These are phyloP conservation scores for Scheffersomyces illinoinensis DNA, from an alignment of 1,139 yeast species.

Conservation along the genomic window DNA sequence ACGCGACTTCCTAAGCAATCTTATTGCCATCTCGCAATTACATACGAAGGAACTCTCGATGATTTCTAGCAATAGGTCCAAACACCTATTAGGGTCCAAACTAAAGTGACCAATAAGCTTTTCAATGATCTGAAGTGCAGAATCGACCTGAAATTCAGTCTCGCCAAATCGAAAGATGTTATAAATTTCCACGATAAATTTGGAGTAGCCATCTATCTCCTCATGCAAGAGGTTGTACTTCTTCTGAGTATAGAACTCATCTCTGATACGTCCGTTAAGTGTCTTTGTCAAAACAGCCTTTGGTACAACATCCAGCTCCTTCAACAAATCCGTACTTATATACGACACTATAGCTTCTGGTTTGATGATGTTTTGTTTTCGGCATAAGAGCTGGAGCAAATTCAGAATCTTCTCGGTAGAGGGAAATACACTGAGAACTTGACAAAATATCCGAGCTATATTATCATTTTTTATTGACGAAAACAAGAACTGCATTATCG, in stretches of 20 bases:
- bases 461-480: slow-evolving; percentile 33
- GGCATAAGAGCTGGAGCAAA: slow-evolving; percentile 27
- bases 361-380: slow-evolving; percentile 33
- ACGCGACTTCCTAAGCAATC: slow-evolving; percentile 50
- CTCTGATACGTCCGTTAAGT: slow-evolving; percentile 47
- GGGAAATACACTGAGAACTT: slow-evolving; percentile 48
- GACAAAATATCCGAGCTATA: slow-evolving; percentile 42
- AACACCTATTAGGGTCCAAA: slow-evolving; percentile 72
- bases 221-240: slow-evolving; percentile 77
- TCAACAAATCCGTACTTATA: slow-evolving; percentile 37
- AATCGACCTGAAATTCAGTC: slow-evolving; percentile 42
- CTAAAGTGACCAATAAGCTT: slow-evolving; percentile 73
- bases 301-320: slow-evolving; percentile 40
- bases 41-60: slow-evolving; percentile 45
- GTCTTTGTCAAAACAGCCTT: slow-evolving; percentile 35
- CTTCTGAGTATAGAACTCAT: slow-evolving; percentile 66
- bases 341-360: slow-evolving; percentile 37
- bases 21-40: slow-evolving; percentile 47
- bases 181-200: slow-evolving; percentile 56
- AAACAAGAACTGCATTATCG: slow-evolving; percentile 28
- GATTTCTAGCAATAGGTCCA: slow-evolving; percentile 62
- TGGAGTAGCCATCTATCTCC: slow-evolving; percentile 79
- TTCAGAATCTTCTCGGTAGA: slow-evolving; percentile 25
- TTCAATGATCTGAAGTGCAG: slow-evolving; percentile 53
- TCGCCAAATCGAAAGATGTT: slow-evolving; percentile 43